Conservation (phyloP, 2,329 filamentous ascomycete species). For the Thyridium curvatum region DNA sequence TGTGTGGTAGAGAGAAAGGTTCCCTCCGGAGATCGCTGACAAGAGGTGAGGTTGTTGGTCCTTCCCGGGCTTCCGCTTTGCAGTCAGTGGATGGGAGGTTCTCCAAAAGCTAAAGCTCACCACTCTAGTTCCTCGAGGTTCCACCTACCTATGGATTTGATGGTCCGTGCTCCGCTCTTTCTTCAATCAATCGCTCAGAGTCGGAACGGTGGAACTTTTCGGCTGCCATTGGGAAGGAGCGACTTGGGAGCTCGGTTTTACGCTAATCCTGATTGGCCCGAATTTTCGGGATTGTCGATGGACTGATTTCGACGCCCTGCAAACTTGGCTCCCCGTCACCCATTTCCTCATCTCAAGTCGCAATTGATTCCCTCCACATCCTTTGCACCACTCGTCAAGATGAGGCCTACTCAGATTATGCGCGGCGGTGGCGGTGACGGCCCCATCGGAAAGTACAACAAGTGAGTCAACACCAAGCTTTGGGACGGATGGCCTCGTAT, state of each 20-base stretch:
- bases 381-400: constrained; percentile 23
- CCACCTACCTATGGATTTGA: constrained; percentile 3
- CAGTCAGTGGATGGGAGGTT: constrained; percentile 10
- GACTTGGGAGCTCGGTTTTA: neutral
- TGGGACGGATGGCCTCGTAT: no score
- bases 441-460: constrained; percentile 35
- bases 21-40: neutral
- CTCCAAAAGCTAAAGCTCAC: constrained; percentile 7
- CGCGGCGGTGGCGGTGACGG: constrained; percentile 28
- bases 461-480: constrained; percentile 26
- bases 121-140: no score
- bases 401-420: constrained; percentile 40
- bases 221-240: constrained; percentile 5
- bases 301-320: constrained; percentile 19
- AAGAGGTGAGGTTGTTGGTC: neutral
- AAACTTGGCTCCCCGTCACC: no score
- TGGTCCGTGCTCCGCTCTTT: constrained; percentile 4
- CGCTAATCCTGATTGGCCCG: constrained; percentile 14
- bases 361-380: constrained; percentile 21
- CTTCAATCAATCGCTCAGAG: neutral
- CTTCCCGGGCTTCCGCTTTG: constrained; percentile 3
- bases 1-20: neutral
- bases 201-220: constrained; percentile 11
- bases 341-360: neutral
- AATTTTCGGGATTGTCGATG: constrained; percentile 15